Conservation (phyloP, 768 basidiomycete species). For the Collybia sordida region DNA sequence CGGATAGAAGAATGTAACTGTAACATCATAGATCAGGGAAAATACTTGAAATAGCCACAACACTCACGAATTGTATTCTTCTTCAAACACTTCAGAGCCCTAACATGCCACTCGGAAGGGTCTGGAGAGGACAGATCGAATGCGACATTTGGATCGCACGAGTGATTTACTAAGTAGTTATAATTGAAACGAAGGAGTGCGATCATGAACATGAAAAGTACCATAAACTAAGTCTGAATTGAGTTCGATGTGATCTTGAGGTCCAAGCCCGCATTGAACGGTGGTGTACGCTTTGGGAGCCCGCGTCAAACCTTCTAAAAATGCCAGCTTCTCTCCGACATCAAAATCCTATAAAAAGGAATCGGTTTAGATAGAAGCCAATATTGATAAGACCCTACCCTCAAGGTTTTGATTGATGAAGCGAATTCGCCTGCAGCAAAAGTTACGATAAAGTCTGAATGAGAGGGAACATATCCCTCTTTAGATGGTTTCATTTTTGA, state of each 20-base stretch:
- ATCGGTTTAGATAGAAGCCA: neutral
- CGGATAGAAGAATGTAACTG: conserved; percentile 64
- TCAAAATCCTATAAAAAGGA: conserved; percentile 29
- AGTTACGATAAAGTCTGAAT: conserved; percentile 35
- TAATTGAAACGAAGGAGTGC: neutral
- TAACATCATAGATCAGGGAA: conserved; percentile 18
- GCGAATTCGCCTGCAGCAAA: conserved; percentile 33
- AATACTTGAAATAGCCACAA: conserved; percentile 10
- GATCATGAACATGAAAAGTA: conserved; percentile 17
- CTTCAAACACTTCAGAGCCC: conserved; percentile 39
- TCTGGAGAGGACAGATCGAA: conserved; percentile 49
- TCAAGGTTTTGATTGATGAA: conserved; percentile 34
- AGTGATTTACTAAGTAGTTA: conserved; percentile 50
- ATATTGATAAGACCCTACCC: conserved; percentile 21
- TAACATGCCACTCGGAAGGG: conserved; percentile 45
- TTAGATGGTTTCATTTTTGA: conserved; percentile 23
- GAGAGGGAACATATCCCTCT: conserved; percentile 30
- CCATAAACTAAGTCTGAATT: conserved; percentile 63
- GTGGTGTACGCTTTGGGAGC: conserved; percentile 46
- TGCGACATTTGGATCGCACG: conserved; percentile 58
- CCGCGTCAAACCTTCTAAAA: conserved; percentile 28
- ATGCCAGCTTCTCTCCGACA: conserved; percentile 34
- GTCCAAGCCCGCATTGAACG: conserved; percentile 48
- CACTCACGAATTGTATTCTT: conserved; percentile 31
- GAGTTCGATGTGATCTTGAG: conserved; percentile 51